phyloP scores from a whole-genome alignment of 176 grass and related monocot genomes.

The Canna indica region DNA sequence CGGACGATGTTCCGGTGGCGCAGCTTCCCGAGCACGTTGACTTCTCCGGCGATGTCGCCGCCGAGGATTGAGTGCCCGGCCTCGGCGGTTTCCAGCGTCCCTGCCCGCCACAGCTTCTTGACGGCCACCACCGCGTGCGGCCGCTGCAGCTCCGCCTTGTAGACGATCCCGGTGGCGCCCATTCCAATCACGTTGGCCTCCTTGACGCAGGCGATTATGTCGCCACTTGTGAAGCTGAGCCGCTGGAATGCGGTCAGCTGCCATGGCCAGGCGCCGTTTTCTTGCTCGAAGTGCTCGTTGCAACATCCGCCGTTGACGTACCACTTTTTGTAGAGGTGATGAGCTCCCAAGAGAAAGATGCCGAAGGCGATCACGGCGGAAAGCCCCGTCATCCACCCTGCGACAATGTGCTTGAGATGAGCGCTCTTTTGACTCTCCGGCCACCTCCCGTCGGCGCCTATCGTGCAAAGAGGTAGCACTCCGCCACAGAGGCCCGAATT shows the following conservation, averaged over 20 bases:
- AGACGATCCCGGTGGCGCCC: constrained; percentile 77
- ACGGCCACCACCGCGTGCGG: constrained; percentile 55
- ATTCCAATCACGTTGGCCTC: constrained; percentile 86
- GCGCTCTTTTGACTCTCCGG: constrained; percentile 16
- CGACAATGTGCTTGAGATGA: constrained; percentile 34
- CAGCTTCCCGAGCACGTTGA: constrained; percentile 50
- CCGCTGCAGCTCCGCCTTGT: constrained; percentile 56
- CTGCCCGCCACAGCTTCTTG: constrained; percentile 68
- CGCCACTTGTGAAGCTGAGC: constrained; percentile 53
- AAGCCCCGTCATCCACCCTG: constrained; percentile 47
- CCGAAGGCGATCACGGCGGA: constrained; percentile 25
- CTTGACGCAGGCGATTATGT: constrained; percentile 77
- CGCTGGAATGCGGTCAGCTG: constrained; percentile 71
- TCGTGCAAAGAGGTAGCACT: constrained; percentile 48
- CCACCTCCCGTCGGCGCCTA: constrained; percentile 11
- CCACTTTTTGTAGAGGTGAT: constrained; percentile 54
- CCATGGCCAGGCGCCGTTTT: constrained; percentile 49
- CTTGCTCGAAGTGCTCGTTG: constrained; percentile 17
- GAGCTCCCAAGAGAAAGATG: constrained; percentile 30
- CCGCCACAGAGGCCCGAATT: constrained; percentile 68
- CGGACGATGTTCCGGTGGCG: constrained; percentile 85
- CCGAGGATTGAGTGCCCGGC: constrained; percentile 24
- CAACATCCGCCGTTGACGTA: constrained; percentile 34
- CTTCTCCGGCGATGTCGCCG: constrained; percentile 54
- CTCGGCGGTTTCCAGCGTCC: not conserved